Percentiles rank a stretch among this genome's conserved stretches.
Conservation (phyloP, 495 filamentous ascomycete species). For the Staphylotrichum tortipilum region DNA sequence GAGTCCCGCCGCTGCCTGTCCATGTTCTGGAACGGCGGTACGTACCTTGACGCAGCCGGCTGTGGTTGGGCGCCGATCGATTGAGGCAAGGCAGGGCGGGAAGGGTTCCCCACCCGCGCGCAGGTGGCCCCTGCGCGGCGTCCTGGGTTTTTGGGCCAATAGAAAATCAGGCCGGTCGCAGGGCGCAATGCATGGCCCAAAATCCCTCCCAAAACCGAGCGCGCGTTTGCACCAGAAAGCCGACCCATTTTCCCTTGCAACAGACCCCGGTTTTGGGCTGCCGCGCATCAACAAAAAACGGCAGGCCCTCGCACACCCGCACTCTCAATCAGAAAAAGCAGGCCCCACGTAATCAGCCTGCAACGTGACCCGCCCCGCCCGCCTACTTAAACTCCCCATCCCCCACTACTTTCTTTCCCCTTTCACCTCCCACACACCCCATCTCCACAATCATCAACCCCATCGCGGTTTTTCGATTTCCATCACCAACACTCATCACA, state of each 20-base stretch:
- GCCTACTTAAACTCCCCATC: constrained; percentile 40
- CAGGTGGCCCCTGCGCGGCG: constrained; percentile 18
- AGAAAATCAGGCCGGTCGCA: constrained; percentile 13
- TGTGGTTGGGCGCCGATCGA: constrained; percentile 8
- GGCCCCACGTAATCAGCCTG: constrained; percentile 38
- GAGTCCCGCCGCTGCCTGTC: no score
- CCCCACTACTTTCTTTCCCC: constrained; percentile 41
- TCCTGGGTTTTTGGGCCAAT: constrained; percentile 26
- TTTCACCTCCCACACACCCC: constrained; percentile 37
- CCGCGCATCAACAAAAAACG: constrained; percentile 25
- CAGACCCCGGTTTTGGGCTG: constrained; percentile 25
- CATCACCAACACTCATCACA: constrained; percentile 28
- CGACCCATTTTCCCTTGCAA: constrained; percentile 25
- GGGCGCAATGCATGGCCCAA: constrained; percentile 18
- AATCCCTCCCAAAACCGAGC: constrained; percentile 18
- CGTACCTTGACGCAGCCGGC: constrained; percentile 10
- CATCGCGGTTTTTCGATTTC: constrained; percentile 26
- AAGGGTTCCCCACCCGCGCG: constrained; percentile 9
- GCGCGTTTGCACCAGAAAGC: constrained; percentile 19
- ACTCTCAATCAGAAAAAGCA: constrained; percentile 20
- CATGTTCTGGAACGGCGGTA: constrained; percentile 10
- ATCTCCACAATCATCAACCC: constrained; percentile 30
- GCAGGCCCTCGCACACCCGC: no score
- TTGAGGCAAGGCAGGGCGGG: constrained; percentile 6
- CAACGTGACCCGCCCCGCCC: constrained; percentile 21